Base-by-base conservation (phyloP, 179 eudicot species). In the Drosera spatulata region DNA sequence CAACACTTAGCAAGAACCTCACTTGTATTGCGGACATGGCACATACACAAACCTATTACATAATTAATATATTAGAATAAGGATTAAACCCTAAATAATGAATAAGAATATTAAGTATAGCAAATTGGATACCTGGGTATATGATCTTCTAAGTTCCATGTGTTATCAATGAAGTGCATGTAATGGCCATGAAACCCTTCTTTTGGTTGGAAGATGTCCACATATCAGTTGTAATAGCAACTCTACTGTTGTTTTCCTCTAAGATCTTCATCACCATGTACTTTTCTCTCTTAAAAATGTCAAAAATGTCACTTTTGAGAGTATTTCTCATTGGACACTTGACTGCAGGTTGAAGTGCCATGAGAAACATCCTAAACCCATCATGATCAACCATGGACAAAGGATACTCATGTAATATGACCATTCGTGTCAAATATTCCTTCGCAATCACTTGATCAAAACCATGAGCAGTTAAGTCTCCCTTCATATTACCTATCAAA, bases 191-290 rank as follows among this genome's bases (percentile, higher is more conserved):
- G 14, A 62, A 67, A 1, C 68, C 53, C 37, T 58, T 71, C 33
- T 10, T 51, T 53, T 66, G 67, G 11, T 66, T 58, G 15, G 40
- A 8, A 9, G 53, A 1, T 4, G 61, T 71, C 70, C 63, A 66
- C 70, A 71, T 71, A 15, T 71, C 64, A 3, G 61, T 71, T 2
- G 61, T 61, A 2, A 72, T 10, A 1, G 68, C 61, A 62, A 66
- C 57, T 33, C 49, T 58, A 4, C 37, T 48, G 1, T 49, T 62
- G 52, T 62, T 45, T 2, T 9, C 8, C 7, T 50, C 42, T 14
- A 49, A 49, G 38, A 61, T 2, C 37, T 61, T 61, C 39, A 14
- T 61, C 10, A 41, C 2, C 41, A 37, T 44, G 4, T 2, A 9
- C 7, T 60, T 62, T 9, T 62, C 60, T 4, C 4, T 15, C 9